A percentile compares a stretch with the other conserved stretches of the same genome.
Evolutionary conservation across 2,329 filamentous ascomycete species (phyloP).

Genomic region (Rhynchosporium graminicola): DNA sequence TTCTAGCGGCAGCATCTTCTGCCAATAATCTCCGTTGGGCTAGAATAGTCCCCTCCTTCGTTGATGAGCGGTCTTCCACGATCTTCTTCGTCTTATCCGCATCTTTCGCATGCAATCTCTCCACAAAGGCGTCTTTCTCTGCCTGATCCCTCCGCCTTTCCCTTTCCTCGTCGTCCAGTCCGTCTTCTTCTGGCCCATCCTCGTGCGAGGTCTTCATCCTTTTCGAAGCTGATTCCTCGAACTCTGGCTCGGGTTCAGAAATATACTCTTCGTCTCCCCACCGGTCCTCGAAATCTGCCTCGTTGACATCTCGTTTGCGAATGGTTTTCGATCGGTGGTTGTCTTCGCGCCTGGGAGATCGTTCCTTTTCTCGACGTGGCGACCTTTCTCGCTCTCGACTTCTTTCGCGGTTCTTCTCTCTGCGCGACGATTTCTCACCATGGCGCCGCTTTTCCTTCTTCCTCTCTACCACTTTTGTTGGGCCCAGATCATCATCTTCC

Average conservation of each 20-base stretch:
- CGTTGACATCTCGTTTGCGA: constrained; percentile 50
- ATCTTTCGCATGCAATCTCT: constrained; percentile 71
- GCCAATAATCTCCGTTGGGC: constrained; percentile 63
- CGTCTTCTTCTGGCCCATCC: constrained; percentile 47
- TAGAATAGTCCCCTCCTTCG: constrained; percentile 55
- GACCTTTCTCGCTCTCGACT: constrained; percentile 38
- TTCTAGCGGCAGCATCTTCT: constrained; percentile 66
- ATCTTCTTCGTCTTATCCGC: constrained; percentile 69
- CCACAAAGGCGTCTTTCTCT: constrained; percentile 80
- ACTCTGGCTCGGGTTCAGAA: constrained; percentile 57
- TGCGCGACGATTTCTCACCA: constrained; percentile 42
- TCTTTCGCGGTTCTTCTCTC: constrained; percentile 43
- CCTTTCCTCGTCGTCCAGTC: constrained; percentile 63
- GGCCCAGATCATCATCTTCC: constrained; percentile 63
- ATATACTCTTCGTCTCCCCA: constrained; percentile 77
- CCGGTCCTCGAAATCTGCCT: constrained; percentile 70
- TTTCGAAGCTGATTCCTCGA: constrained; percentile 70
- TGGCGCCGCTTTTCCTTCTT: constrained; percentile 45
- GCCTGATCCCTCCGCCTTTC: constrained; percentile 66
- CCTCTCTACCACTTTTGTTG: constrained; percentile 53
- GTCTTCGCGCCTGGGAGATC: constrained; percentile 42
- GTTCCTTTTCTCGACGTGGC: constrained; percentile 28
- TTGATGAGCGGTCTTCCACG: constrained; percentile 58
- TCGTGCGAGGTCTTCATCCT: constrained; percentile 65
- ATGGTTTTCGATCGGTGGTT: constrained; percentile 50